phyloP scores from a whole-genome alignment of 768 basidiomycete genomes.

The Leccinum variicolor region DNA sequence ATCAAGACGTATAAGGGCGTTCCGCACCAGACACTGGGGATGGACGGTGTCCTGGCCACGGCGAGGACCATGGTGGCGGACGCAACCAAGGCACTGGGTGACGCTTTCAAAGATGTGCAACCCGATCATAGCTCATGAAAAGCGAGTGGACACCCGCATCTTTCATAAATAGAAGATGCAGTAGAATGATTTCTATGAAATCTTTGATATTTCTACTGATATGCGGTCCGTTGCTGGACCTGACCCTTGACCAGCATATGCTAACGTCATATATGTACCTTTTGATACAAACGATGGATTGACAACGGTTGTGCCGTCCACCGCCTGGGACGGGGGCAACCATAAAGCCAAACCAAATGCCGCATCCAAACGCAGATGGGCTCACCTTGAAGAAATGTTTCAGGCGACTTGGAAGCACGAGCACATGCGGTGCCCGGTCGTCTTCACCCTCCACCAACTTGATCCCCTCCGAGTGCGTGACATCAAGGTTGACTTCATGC shows the following conservation, averaged over 20 bases:
- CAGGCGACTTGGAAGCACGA: constrained; percentile 83
- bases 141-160: background rate
- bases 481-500: constrained; percentile 84
- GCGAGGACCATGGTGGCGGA: constrained; percentile 18
- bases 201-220: constrained; percentile 21
- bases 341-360: background rate
- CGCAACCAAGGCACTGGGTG: constrained; percentile 18
- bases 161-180: background rate
- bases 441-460: constrained; percentile 31
- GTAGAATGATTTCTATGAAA: constrained; percentile 17
- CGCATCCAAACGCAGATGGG: background rate
- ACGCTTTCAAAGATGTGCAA: constrained; percentile 11
- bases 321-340: constrained; percentile 44
- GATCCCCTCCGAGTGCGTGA: constrained; percentile 67
- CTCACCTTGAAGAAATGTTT: constrained; percentile 88
- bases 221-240: constrained; percentile 30
- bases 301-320: constrained; percentile 73
- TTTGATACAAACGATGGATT: constrained; percentile 83
- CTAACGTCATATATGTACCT: constrained; percentile 49
- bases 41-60: constrained; percentile 47
- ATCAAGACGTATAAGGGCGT: constrained; percentile 51
- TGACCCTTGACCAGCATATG: constrained; percentile 27
- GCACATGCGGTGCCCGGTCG: constrained; percentile 69
- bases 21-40: constrained; percentile 70
- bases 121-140: background rate